A percentile compares a stretch with the other conserved stretches of the same genome.
Evolutionary conservation across 2,329 filamentous ascomycete species (phyloP).

Genomic region (Xylariaceae sp.): DNA sequence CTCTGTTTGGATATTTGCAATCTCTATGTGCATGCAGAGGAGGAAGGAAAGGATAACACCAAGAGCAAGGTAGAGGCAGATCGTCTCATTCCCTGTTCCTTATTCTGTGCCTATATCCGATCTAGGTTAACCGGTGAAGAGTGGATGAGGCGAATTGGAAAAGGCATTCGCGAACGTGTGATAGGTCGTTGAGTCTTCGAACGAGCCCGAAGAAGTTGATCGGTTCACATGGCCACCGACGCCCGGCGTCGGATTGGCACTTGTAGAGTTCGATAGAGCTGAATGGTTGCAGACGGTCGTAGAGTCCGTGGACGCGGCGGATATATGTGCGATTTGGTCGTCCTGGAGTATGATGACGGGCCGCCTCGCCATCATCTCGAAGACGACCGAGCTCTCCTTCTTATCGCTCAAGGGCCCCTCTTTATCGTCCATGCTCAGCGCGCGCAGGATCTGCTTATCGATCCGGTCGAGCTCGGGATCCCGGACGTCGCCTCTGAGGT

Average conservation of each 20-base stretch:
- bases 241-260: not conserved
- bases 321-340: slow-evolving; percentile 3
- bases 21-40: too few species aligned
- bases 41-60: too few species aligned
- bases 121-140: too few species aligned
- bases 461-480: slow-evolving; percentile 26
- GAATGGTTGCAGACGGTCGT: slow-evolving; percentile 1
- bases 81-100: too few species aligned
- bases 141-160: too few species aligned
- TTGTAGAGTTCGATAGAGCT: not conserved
- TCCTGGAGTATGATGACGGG: slow-evolving; percentile 25
- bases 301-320: not conserved
- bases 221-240: not conserved
- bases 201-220: not conserved
- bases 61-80: too few species aligned
- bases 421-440: slow-evolving; percentile 25
- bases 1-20: too few species aligned
- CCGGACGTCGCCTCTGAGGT: slow-evolving; percentile 21
- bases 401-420: slow-evolving; percentile 17
- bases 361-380: slow-evolving; percentile 24
- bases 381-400: slow-evolving; percentile 15
- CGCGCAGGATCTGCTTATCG: slow-evolving; percentile 27
- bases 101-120: too few species aligned
- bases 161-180: not conserved
- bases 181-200: not conserved